Conservation (phyloP, 169 alveolate genomes). For the Plasmodium reichenowi region DNA sequence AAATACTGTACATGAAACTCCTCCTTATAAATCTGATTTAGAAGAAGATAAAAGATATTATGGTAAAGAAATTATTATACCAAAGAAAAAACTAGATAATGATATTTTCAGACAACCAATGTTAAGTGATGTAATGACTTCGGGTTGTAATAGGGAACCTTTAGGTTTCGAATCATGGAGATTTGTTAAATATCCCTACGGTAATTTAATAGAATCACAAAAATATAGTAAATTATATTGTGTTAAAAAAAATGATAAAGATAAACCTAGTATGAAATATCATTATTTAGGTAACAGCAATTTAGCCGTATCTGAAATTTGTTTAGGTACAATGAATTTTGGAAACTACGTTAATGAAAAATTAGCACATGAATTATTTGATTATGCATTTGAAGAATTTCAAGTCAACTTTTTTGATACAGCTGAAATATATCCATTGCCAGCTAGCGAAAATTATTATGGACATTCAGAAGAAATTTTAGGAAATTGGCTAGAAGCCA, state of each 20-base stretch:
- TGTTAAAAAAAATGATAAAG: conserved; percentile 65
- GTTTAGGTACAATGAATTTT: conserved; percentile 92
- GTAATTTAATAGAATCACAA: conserved; percentile 74
- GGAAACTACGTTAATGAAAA: conserved; percentile 85
- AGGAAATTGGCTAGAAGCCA: conserved; percentile 81
- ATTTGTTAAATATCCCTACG: conserved; percentile 72
- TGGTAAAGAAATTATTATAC: conserved; percentile 76
- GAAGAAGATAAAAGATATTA: conserved; percentile 69
- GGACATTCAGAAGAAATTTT: conserved; percentile 85
- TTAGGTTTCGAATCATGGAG: conserved; percentile 76
- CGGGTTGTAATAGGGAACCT: conserved; percentile 76
- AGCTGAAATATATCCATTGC: conserved; percentile 91
- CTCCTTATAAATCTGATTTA: conserved; percentile 57
- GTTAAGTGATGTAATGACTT: conserved; percentile 84
- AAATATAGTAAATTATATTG: conserved; percentile 68
- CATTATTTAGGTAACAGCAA: conserved; percentile 83
- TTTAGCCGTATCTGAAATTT: conserved; percentile 85
- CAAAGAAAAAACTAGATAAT: conserved; percentile 83
- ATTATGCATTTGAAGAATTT: conserved; percentile 86
- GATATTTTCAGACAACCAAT: conserved; percentile 87
- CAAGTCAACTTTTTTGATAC: conserved; percentile 89
- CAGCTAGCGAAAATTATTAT: conserved; percentile 78
- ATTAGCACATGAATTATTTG: conserved; percentile 82
- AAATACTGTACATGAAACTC: conserved; percentile 48
- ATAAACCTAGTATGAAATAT: conserved; percentile 78